phyloP scores from a whole-genome alignment of 176 grass and related monocot genomes.

The Ensete glaucum region DNA sequence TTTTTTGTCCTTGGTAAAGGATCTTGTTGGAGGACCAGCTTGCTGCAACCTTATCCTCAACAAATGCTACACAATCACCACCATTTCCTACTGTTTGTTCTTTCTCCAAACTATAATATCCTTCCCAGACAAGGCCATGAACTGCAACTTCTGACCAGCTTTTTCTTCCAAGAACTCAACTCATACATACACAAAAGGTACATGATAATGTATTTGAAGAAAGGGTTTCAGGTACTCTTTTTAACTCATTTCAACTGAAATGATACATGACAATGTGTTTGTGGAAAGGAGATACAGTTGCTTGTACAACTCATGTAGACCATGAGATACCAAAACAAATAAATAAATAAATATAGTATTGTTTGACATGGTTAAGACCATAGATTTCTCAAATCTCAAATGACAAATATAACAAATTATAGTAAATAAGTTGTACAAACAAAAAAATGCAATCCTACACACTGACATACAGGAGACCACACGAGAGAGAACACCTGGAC shows the following conservation, averaged over 20 bases:
- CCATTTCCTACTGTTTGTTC: no score
- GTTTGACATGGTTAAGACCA: neutral
- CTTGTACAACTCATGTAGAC: neutral
- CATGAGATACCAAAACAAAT: neutral
- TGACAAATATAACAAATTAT: neutral
- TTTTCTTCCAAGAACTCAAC: no score
- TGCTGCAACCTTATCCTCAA: neutral
- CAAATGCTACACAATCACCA: neutral
- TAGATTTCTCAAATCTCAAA: neutral
- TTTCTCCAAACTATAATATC: no score
- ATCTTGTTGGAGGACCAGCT: neutral
- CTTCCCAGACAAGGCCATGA: no score
- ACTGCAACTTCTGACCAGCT: no score
- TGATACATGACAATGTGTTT: no score
- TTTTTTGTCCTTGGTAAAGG: neutral
- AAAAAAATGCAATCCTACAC: conserved; percentile 13
- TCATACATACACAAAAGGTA: no score
- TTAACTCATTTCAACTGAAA: neutral
- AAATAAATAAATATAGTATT: neutral
- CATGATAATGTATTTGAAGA: neutral
- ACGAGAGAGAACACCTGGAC: conserved; percentile 6
- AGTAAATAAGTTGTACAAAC: neutral
- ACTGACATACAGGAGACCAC: neutral
- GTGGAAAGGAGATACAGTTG: neutral
- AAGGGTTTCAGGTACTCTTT: neutral